A percentile compares a stretch with the other conserved stretches of the same genome.
Conservation (phyloP, 1,284 basidiomycete species). For the Abortiporus biennis region DNA sequence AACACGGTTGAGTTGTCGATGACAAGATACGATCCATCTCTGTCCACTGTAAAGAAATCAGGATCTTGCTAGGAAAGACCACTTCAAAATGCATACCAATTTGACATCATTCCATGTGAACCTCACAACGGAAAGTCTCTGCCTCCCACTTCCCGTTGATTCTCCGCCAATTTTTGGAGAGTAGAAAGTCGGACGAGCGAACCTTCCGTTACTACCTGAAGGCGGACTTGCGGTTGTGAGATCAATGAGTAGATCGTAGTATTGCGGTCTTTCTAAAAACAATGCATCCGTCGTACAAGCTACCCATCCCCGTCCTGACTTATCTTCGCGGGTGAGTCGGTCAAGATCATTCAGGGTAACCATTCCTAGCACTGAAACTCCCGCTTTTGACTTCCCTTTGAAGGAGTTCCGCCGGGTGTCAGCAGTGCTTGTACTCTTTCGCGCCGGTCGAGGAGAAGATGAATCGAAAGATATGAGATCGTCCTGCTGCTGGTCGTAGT, state of each 20-base stretch:
- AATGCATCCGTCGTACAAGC: conserved; percentile 81
- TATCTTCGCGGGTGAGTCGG: conserved; percentile 47
- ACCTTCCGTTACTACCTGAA: conserved; percentile 13
- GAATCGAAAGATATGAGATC: conserved; percentile 6
- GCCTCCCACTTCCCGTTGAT: conserved; percentile 29
- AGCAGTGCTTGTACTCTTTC: conserved; percentile 8
- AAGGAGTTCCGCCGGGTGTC: conserved; percentile 14
- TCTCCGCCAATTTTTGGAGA: conserved; percentile 41
- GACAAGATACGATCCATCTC: conserved; percentile 64
- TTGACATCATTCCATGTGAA: conserved; percentile 79
- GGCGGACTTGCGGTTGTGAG: too few species aligned
- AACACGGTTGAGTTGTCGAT: conserved; percentile 49
- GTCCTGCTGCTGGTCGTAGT: conserved; percentile 9
- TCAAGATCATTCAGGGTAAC: conserved; percentile 69
- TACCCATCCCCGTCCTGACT: conserved; percentile 65
- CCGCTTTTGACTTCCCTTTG: conserved; percentile 42
- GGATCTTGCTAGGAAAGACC: background rate
- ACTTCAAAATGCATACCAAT: conserved; percentile 35
- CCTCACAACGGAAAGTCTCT: conserved; percentile 51
- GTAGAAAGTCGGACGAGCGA: conserved; percentile 52
- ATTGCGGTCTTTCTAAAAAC: conserved; percentile 69
- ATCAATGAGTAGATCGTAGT: conserved; percentile 75
- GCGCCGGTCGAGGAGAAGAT: conserved; percentile 16
- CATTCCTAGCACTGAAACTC: conserved; percentile 67
- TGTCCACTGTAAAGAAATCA: conserved; percentile 47